Conservation (phyloP, 164 flowering plant species). For the Macadamia integrifolia region DNA sequence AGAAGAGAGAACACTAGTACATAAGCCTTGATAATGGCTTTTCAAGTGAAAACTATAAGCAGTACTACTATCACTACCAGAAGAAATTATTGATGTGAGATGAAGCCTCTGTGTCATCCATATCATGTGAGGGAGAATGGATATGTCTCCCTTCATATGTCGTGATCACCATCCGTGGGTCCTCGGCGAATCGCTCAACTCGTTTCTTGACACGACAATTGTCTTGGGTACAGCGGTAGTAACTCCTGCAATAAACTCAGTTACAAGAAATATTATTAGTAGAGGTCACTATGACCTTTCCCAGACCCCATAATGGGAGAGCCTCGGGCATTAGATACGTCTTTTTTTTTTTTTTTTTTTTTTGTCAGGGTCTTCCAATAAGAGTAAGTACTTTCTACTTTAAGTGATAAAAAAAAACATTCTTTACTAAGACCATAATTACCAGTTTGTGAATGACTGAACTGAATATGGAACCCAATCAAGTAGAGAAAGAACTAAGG, state of each 20-base stretch:
- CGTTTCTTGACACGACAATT: constrained; percentile 85
- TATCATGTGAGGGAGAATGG: constrained; percentile 75
- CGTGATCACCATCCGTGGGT: constrained; percentile 95
- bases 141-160: constrained; percentile 87
- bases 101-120: constrained; percentile 39
- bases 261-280: background rate
- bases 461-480: no score
- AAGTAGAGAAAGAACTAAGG: no score
- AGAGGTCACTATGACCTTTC: no score
- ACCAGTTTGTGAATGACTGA: no score
- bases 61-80: constrained; percentile 29
- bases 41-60: no score
- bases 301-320: no score
- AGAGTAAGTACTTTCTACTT: background rate
- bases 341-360: no score
- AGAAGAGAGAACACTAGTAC: no score
- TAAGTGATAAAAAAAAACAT: no score
- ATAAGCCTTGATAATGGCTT: no score
- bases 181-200: constrained; percentile 89
- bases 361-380: background rate
- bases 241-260: constrained; percentile 54
- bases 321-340: no score
- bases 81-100: constrained; percentile 51
- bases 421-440: no score
- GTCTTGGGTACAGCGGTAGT: constrained; percentile 85